Evolutionary conservation across 2,329 filamentous ascomycete genomes (phyloP), one percentile per base, ranked within the genome.

Genomic region (Drechslerella dactyloides): DNA sequence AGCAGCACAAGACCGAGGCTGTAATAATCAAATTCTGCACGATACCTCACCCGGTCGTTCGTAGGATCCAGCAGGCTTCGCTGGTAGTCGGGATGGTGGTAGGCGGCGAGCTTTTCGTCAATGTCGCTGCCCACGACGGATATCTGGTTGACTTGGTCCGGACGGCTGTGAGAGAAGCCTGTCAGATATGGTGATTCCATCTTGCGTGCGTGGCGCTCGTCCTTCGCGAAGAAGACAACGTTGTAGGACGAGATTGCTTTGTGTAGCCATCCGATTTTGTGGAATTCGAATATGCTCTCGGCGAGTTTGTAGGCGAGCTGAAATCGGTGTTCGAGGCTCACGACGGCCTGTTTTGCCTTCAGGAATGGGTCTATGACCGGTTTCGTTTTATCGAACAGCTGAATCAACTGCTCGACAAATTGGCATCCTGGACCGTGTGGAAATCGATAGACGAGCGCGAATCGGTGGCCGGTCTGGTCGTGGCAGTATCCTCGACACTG

Each of bases 181-280:
- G 52, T 35, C 23, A 62, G 17, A 19, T 27, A 62, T 10, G 58
- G 58, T n/a, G 44, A 35, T 2, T 33, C 8, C 40, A 19, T 35
- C 35, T 24, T 44, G 15, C 21, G 24, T 8, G 37, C 13, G 17
- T 35, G 35, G 21, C n/a, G 46, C 13, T 44, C 35, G 8, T 30
- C 19, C 30, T 52, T 60, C 7, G 30, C 46, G 23, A 62, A 46
- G 13, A 53, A 42, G 17, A 62, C 44, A 13, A 62, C n/a, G 19
- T 62, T 62, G 17, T 50, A 53, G 10, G 58, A 44, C 11, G 48
- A 19, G 48, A 62, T 37, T 1, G 17, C 27, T n/a, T 42, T 24
- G 58, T 62, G 58, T 13, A 62, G 17, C 58, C 58, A 62, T 10
- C 50, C 58, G 7, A 48, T 37, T 21, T 53, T 54, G 23, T 62